Base-by-base conservation (phyloP, 2,329 filamentous ascomycete species). In the Sporothrix brunneoviolacea region DNA sequence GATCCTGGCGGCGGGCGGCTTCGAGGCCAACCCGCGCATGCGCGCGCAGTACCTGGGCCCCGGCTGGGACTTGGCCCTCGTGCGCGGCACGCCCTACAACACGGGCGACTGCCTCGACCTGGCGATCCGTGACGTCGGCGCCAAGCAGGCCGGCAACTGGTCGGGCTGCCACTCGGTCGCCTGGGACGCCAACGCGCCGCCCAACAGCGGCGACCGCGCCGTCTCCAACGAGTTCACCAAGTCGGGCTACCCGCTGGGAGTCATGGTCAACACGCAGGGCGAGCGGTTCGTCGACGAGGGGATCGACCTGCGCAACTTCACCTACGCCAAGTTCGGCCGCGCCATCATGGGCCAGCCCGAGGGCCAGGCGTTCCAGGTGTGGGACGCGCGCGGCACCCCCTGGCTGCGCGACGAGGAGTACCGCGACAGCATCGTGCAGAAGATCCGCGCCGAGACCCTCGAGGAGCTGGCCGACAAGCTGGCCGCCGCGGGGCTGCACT, bases 191-290 rank as follows among this genome's bases (percentile, higher is more conserved):
- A 75, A 83, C 58, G 75, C 82, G 0, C 70, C 75, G 0, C 61
- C 72, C 0, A 61, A 79, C 54, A 66, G 67, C 0, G 82, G 82
- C 4, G 76, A 84, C 56, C 71, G 78, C 2, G 65, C 65, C n/a
- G 64, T 78, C 2, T 81, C 82, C 4, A 86, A 86, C 58, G 75
- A 84, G 61, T 84, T 76, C 59, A 86, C 82, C 7, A 86, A 86
- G 59, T 83, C 77, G 15, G 83, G 82, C 1, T 86, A 86, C 56
- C 82, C 83, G 0, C 67, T 86, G 0, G 83, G 82, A 0, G 56
- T 86, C 12, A 85, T 84, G 75, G 51, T 86, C 15, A 86, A 86
- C 57, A 62, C 63, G 0, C 59, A 74, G 0, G 83, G 82, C 0
- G 59, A 73, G 37, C 69, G 83, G 1, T 86, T 86, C 58, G 80